phyloP scores from a whole-genome alignment of 2,329 filamentous ascomycete genomes.

The Aspergillus aculeatinus region DNA sequence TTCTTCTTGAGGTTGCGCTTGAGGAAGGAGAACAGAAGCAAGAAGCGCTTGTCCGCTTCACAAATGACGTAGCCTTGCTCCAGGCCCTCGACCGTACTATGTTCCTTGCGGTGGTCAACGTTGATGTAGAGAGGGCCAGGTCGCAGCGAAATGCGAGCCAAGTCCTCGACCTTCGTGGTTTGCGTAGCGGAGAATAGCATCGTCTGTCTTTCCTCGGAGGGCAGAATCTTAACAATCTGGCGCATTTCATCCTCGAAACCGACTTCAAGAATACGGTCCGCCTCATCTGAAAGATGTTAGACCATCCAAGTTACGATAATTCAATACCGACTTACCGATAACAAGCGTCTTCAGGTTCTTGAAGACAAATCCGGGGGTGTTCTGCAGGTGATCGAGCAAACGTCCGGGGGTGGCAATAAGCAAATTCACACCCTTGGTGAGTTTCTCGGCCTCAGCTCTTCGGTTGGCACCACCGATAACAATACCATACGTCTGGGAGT shows the following conservation, averaged over 20 bases:
- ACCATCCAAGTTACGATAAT: neutral
- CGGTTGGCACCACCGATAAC: constrained; percentile 94
- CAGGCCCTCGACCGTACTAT: constrained; percentile 86
- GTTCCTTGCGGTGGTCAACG: constrained; percentile 85
- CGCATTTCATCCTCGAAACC: constrained; percentile 99
- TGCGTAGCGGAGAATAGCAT: constrained; percentile 99
- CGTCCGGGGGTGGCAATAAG: constrained; percentile 91
- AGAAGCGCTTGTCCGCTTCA: constrained; percentile 89
- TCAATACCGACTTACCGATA: constrained; percentile 48
- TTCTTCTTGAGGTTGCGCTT: constrained; percentile 93
- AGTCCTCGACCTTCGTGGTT: constrained; percentile 96
- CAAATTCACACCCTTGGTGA: constrained; percentile 90
- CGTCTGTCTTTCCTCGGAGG: constrained; percentile 82
- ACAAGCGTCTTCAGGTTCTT: constrained; percentile 91
- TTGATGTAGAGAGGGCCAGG: constrained; percentile 95
- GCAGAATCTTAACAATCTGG: constrained; percentile 91
- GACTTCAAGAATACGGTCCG: constrained; percentile 92
- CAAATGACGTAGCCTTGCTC: constrained; percentile 96
- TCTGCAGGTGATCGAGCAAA: constrained; percentile 89
- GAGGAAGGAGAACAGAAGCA: constrained; percentile 90
- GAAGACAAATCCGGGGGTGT: constrained; percentile 83
- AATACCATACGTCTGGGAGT: constrained; percentile 94
- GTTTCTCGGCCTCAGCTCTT: constrained; percentile 88
- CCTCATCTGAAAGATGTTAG: constrained; percentile 63
- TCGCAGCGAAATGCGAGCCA: constrained; percentile 88